These are phyloP conservation scores for Dissophora globulifera DNA, from an alignment of 192 early-diverging fungal genomes.

Conservation along the genomic window DNA sequence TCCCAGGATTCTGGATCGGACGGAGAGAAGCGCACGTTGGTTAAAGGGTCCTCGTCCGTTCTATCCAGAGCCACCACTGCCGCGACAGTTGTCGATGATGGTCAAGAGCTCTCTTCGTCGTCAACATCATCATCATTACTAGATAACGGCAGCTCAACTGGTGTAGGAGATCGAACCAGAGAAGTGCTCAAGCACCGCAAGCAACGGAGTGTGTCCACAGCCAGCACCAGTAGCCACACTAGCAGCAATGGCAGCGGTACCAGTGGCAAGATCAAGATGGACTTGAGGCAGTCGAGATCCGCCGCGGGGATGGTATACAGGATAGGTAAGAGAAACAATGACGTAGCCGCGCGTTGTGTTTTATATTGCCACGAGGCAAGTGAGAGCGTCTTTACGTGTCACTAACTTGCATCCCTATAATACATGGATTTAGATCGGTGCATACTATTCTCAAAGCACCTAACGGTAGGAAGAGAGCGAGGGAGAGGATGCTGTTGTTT, in stretches of 20 bases:
- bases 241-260: neutral
- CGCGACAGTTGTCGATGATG: neutral
- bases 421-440: constrained; percentile 62
- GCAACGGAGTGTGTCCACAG: constrained; percentile 8
- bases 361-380: neutral
- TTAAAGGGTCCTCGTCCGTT: neutral
- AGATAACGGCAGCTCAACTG: neutral
- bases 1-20: constrained; percentile 23
- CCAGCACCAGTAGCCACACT: neutral
- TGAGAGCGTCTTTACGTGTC: no score
- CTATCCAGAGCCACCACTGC: neutral
- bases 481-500: neutral
- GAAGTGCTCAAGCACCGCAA: constrained; percentile 15
- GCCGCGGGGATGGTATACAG: constrained; percentile 40
- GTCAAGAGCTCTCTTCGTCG: neutral
- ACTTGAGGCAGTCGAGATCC: constrained; percentile 33
- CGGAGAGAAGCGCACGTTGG: neutral
- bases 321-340: constrained; percentile 47
- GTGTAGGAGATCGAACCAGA: neutral
- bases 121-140: neutral
- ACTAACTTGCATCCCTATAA: no score
- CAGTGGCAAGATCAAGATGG: constrained; percentile 26
- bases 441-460: constrained; percentile 61
- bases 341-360: no score
- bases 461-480: constrained; percentile 40